Percentiles rank a stretch among this genome's conserved stretches.
These are phyloP conservation scores for Boletus subcaerulescens DNA, from an alignment of 768 basidiomycete genomes.

Conservation along the genomic window DNA sequence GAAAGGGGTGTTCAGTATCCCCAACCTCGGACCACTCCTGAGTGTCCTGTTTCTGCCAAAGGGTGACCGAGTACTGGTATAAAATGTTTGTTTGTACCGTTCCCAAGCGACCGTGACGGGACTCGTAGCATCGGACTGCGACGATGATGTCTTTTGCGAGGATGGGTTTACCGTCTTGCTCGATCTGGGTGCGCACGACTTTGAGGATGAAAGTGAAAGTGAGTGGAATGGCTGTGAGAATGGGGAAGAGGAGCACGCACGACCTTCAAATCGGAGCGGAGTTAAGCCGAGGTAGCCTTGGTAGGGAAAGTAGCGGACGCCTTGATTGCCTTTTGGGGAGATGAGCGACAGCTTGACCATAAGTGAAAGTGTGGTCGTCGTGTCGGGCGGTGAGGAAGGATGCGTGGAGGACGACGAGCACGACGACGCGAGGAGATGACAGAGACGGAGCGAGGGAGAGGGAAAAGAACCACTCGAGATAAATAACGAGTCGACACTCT, in stretches of 20 bases:
- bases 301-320: slow-evolving; percentile 70
- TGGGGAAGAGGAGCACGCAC: slow-evolving; percentile 37
- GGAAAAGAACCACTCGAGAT: slow-evolving; percentile 33
- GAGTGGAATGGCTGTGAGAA: neutral
- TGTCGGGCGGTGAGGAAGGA: slow-evolving; percentile 11
- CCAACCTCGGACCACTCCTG: slow-evolving; percentile 59
- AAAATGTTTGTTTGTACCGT: slow-evolving; percentile 59
- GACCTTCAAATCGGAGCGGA: slow-evolving; percentile 73
- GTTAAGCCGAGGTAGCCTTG: slow-evolving; percentile 79
- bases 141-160: slow-evolving; percentile 65
- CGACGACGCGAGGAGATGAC: slow-evolving; percentile 10
- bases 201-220: slow-evolving; percentile 2
- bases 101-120: slow-evolving; percentile 60
- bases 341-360: slow-evolving; percentile 72
- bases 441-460: slow-evolving; percentile 19
- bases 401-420: slow-evolving; percentile 12
- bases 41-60: slow-evolving; percentile 66
- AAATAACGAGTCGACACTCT: slow-evolving; percentile 28
- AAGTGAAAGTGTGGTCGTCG: slow-evolving; percentile 9
- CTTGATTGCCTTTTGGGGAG: slow-evolving; percentile 69
- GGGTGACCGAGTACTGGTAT: slow-evolving; percentile 60
- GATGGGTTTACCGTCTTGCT: slow-evolving; percentile 67
- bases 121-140: slow-evolving; percentile 82
- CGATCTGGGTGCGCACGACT: slow-evolving; percentile 71
- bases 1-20: slow-evolving; percentile 68